A percentile compares a stretch with the other conserved stretches of the same genome.
phyloP scores from a whole-genome alignment of 2,329 filamentous ascomycete genomes.

The Penicillium sp. region DNA sequence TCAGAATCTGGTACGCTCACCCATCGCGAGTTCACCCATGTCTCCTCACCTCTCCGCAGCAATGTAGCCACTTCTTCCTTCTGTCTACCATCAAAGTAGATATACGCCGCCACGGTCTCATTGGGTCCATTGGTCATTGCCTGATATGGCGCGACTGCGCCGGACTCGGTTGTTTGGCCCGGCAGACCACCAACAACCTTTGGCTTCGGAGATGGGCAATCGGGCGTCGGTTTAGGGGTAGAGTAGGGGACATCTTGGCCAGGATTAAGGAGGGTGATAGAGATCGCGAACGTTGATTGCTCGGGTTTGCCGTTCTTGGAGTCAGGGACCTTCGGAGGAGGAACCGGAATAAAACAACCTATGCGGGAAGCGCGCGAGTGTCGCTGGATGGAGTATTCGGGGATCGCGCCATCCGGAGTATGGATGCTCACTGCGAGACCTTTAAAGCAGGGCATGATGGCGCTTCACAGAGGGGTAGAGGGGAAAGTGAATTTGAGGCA shows the following conservation, averaged over 20 bases:
- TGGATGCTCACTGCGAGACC: slow-evolving; percentile 98
- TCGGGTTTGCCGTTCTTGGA: slow-evolving; percentile 73
- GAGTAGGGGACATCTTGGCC: slow-evolving; percentile 90
- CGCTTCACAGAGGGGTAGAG: slow-evolving; percentile 1
- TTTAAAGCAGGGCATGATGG: slow-evolving; percentile 90
- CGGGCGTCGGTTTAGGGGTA: slow-evolving; percentile 73
- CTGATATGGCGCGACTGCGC: slow-evolving; percentile 77
- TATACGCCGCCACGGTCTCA: slow-evolving; percentile 97
- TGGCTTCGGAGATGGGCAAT: slow-evolving; percentile 76
- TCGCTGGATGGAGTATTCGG: slow-evolving; percentile 93
- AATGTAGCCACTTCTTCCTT: slow-evolving; percentile 98
- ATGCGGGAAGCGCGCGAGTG: slow-evolving; percentile 89
- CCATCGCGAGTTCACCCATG: slow-evolving; percentile 98
- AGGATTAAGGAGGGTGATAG: slow-evolving; percentile 89
- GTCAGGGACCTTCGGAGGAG: slow-evolving; percentile 75
- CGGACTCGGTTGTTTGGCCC: slow-evolving; percentile 50
- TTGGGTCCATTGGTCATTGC: slow-evolving; percentile 90
- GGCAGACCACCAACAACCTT: slow-evolving; percentile 75
- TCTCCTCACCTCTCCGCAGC: slow-evolving; percentile 88
- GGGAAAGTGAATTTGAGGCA: neutral
- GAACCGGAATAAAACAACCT: slow-evolving; percentile 95
- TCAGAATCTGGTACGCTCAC: slow-evolving; percentile 89
- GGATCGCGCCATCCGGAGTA: slow-evolving; percentile 72
- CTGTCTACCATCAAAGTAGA: slow-evolving; percentile 92
- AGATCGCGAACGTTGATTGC: slow-evolving; percentile 95